Base-by-base conservation (phyloP, 148 eudicot genomes). In the Euryodendron excelsum region DNA sequence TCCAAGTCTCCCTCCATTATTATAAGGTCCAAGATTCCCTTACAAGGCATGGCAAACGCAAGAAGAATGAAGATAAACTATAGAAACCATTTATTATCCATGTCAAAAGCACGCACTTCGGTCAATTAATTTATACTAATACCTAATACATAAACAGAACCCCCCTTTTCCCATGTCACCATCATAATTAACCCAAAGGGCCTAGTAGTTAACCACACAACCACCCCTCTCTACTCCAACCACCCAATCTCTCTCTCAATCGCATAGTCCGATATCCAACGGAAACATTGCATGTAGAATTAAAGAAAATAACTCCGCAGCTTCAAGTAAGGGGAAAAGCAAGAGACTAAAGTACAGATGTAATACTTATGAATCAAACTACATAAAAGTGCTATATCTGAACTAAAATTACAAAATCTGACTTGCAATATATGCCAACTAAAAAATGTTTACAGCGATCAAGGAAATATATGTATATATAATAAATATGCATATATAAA, bases 341-440 rank as follows among this genome's bases (percentile, higher is more conserved):
- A 25, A 25, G 33, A 6, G 21, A 12, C 14, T 23, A 25, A 9
- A 37, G 41, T 23, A 7, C 36, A 48, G 4, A 60, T 27, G 53
- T 15, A 39, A 59, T 58, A 36, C n/a, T 37, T 8, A 37, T 12
- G 13, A 73, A 53, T 28, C 41, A 73, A 58, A 59, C 50, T 4
- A 14, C 18, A 33, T 25, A 37, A 25, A n/a, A 58, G 23, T 74
- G 4, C 5, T 25, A 13, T 6, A 55, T 58, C 33, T 58, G 64
- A 53, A 14, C 63, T 14, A 59, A 74, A 73, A 34, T 74, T 23
- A 15, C 50, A 74, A 21, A 56, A n/a, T n/a, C n/a, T n/a, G n/a
- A n/a, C n/a, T n/a, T n/a, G n/a, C n/a, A n/a, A n/a, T n/a, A n/a
- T n/a, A n/a, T n/a, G n/a, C n/a, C n/a, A n/a, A n/a, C n/a, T n/a